Evolutionary conservation across 345 rosid species (phyloP).

Genomic region (Citrus sp.): DNA sequence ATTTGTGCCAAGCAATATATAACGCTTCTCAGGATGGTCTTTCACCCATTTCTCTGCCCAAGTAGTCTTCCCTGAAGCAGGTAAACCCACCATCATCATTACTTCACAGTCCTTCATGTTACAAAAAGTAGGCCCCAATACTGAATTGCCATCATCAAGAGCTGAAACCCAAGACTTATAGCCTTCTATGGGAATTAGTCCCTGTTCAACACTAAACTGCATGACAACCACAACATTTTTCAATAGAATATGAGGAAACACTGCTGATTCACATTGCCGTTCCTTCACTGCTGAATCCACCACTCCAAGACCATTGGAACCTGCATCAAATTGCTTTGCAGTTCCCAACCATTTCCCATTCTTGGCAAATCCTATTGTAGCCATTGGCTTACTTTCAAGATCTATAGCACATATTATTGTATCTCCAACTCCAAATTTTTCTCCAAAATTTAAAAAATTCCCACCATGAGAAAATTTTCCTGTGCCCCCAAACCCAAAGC

Average conservation of each 20-base stretch:
- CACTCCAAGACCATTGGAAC: constrained; percentile 24
- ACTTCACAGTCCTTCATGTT: constrained; percentile 23
- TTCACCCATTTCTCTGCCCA: constrained; percentile 40
- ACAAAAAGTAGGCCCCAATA: constrained; percentile 22
- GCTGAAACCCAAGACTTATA: constrained; percentile 34
- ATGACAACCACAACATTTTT: constrained; percentile 34
- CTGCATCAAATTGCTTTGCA: constrained; percentile 31
- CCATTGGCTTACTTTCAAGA: constrained; percentile 33
- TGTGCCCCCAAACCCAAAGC: constrained; percentile 40
- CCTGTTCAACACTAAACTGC: constrained; percentile 30
- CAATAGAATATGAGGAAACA: constrained; percentile 36
- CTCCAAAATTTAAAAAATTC: constrained; percentile 27
- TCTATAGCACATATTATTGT: constrained; percentile 31
- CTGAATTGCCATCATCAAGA: constrained; percentile 25
- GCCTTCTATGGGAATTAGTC: constrained; percentile 26
- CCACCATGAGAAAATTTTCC: constrained; percentile 28
- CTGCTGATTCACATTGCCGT: constrained; percentile 17
- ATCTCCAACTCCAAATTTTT: constrained; percentile 31
- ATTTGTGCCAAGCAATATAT: constrained; percentile 35
- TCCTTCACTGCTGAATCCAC: constrained; percentile 13
- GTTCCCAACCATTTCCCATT: constrained; percentile 39
- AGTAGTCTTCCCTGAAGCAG: constrained; percentile 38
- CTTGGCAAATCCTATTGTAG: constrained; percentile 29
- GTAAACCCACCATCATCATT: constrained; percentile 39
- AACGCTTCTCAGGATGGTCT: constrained; percentile 34